A percentile compares a stretch with the other conserved stretches of the same genome.
These are phyloP conservation scores for Leccinum pellstonianum DNA, from an alignment of 768 basidiomycete genomes.

Conservation along the genomic window DNA sequence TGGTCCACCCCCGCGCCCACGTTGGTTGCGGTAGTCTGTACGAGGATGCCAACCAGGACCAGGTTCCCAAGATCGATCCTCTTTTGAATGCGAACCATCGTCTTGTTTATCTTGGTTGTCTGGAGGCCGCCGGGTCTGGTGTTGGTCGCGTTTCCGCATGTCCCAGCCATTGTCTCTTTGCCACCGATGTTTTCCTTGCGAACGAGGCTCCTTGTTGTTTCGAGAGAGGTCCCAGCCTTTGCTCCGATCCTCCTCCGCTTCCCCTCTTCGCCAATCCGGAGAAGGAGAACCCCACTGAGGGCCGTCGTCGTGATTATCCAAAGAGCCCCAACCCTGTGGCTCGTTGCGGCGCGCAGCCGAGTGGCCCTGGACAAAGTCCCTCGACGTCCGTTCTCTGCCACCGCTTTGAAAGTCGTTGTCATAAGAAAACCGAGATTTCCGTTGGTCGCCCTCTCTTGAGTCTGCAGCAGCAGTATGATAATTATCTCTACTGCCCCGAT, in stretches of 20 bases:
- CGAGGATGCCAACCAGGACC: constrained; percentile 63
- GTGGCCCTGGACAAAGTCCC: constrained; percentile 46
- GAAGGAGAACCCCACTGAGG: constrained; percentile 44
- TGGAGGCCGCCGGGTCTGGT: constrained; percentile 37
- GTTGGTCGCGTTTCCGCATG: constrained; percentile 45
- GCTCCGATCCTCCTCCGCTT: constrained; percentile 38
- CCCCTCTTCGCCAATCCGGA: constrained; percentile 41
- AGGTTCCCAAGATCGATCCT: constrained; percentile 72
- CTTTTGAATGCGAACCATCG: constrained; percentile 25
- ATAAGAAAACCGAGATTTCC: constrained; percentile 41
- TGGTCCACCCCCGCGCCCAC: constrained; percentile 39
- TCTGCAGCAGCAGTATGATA: constrained; percentile 39
- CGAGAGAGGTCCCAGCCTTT: constrained; percentile 38
- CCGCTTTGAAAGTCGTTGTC: constrained; percentile 42
- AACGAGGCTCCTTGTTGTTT: constrained; percentile 35
- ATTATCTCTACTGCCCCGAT: constrained; percentile 49
- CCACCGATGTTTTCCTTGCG: constrained; percentile 32
- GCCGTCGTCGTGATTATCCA: constrained; percentile 41
- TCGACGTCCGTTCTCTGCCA: constrained; percentile 45
- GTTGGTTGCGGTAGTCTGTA: constrained; percentile 39
- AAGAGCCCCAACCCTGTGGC: constrained; percentile 41
- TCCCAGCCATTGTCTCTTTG: constrained; percentile 51
- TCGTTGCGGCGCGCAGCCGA: constrained; percentile 48
- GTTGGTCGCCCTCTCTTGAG: constrained; percentile 46
- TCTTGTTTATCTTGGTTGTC: constrained; percentile 29